Conservation (phyloP, 1,284 basidiomycete genomes). For the Cystobasidiaceae sp. region DNA sequence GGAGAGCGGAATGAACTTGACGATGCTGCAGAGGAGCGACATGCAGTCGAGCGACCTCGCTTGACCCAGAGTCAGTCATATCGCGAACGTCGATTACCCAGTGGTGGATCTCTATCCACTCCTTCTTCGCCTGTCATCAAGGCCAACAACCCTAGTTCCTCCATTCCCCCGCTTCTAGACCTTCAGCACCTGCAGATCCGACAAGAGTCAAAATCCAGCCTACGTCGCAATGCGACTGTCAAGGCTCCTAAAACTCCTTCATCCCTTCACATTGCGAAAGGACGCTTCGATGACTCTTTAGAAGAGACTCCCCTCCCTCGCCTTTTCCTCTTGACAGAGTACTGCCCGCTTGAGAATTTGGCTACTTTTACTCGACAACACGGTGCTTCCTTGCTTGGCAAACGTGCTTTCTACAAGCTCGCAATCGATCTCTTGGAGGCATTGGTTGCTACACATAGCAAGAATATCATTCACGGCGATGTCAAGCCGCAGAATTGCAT, state of each 20-base stretch:
- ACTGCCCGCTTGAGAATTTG: slow-evolving; percentile 18
- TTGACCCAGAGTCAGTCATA: slow-evolving; percentile 8
- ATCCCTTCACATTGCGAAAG: neutral
- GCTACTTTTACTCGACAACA: slow-evolving; percentile 10
- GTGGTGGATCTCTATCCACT: slow-evolving; percentile 2
- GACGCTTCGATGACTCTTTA: neutral
- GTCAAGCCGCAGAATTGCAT: slow-evolving; percentile 98
- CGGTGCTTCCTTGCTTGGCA: slow-evolving; percentile 1
- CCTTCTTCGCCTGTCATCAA: neutral
- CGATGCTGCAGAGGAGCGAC: neutral
- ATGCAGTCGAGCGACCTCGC: neutral
- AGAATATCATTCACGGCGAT: slow-evolving; percentile 94
- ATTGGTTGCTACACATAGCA: slow-evolving; percentile 88
- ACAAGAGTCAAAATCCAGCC: neutral
- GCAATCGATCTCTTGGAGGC: slow-evolving; percentile 12
- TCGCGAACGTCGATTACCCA: neutral
- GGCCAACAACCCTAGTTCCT: neutral
- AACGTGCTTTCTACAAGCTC: slow-evolving; percentile 21
- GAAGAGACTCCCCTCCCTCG: neutral
- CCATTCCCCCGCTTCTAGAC: neutral
- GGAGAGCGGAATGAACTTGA: neutral
- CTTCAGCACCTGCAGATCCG: neutral
- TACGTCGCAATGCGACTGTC: slow-evolving; percentile 9
- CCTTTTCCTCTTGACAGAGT: slow-evolving; percentile 14
- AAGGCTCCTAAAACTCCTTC: slow-evolving; percentile 9